These are phyloP conservation scores for Rhynchospora pubera DNA, from an alignment of 176 grass and related monocot genomes.

Conservation along the genomic window DNA sequence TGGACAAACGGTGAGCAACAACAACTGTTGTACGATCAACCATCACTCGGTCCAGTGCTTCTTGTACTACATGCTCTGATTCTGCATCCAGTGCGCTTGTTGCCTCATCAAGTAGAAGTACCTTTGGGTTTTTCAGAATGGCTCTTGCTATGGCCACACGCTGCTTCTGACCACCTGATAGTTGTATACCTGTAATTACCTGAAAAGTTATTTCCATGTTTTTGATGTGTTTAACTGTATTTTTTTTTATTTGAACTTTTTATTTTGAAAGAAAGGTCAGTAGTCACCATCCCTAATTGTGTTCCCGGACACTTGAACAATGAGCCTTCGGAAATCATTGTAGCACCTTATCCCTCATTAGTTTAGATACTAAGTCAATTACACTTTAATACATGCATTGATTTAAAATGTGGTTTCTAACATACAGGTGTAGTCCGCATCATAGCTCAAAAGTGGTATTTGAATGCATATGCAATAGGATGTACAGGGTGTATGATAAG, in stretches of 20 bases:
- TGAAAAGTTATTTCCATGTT: background rate
- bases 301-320: too few relatives aligned
- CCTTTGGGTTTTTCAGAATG: conserved; percentile 56
- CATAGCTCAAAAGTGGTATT: too few relatives aligned
- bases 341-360: too few relatives aligned
- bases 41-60: conserved; percentile 62
- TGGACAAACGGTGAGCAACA: conserved; percentile 59
- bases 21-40: conserved; percentile 41
- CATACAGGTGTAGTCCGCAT: too few relatives aligned
- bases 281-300: too few relatives aligned
- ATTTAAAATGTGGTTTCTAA: too few relatives aligned
- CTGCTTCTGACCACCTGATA: conserved; percentile 82
- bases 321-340: too few relatives aligned
- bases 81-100: conserved; percentile 75
- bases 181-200: conserved; percentile 31
- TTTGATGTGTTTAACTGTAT: background rate
- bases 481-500: background rate
- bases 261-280: too few relatives aligned
- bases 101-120: conserved; percentile 70
- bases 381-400: too few relatives aligned
- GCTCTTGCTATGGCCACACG: conserved; percentile 73
- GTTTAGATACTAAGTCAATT: too few relatives aligned
- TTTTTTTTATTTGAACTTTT: too few relatives aligned
- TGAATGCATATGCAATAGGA: background rate
- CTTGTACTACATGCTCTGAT: conserved; percentile 58